Conservation (phyloP, 352 stramenopile genomes). For the Blastocystis hominis region DNA sequence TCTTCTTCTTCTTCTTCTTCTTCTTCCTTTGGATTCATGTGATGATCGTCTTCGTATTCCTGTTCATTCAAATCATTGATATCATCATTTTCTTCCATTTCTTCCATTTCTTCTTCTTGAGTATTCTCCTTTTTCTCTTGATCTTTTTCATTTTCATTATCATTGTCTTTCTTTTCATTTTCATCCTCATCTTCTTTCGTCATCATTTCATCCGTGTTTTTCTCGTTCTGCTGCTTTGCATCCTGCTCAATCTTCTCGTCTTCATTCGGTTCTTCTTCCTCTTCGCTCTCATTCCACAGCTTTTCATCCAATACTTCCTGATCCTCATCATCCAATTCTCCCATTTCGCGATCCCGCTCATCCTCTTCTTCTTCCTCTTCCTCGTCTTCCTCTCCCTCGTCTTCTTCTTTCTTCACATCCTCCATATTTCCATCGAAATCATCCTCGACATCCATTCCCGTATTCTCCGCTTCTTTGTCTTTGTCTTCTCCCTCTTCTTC, state of each 20-base stretch:
- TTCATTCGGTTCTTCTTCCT: constrained; percentile 67
- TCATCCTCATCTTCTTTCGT: constrained; percentile 72
- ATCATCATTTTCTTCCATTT: constrained; percentile 62
- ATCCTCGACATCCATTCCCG: constrained; percentile 97
- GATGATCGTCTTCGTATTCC: constrained; percentile 74
- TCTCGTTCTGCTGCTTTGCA: constrained; percentile 68
- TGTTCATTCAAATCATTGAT: constrained; percentile 69
- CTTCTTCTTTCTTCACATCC: constrained; percentile 72
- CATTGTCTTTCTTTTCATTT: constrained; percentile 62
- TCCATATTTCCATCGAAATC: constrained; percentile 98
- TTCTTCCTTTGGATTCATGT: constrained; percentile 85
- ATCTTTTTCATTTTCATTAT: background rate
- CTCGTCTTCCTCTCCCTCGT: constrained; percentile 67
- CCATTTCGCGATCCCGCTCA: constrained; percentile 97
- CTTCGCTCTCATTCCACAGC: constrained; percentile 84
- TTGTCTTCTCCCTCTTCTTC: constrained; percentile 78
- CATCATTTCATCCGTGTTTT: constrained; percentile 72
- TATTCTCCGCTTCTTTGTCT: constrained; percentile 75
- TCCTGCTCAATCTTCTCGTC: constrained; percentile 80
- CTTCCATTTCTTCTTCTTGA: constrained; percentile 53
- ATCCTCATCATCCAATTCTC: constrained; percentile 82
- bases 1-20: constrained; percentile 71
- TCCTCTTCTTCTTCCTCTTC: constrained; percentile 75
- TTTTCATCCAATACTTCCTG: constrained; percentile 98
- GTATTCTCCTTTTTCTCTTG: constrained; percentile 57